Evolutionary conservation across 2,329 filamentous ascomycete species (phyloP).

Genomic region (Nigrograna mackinnonii): DNA sequence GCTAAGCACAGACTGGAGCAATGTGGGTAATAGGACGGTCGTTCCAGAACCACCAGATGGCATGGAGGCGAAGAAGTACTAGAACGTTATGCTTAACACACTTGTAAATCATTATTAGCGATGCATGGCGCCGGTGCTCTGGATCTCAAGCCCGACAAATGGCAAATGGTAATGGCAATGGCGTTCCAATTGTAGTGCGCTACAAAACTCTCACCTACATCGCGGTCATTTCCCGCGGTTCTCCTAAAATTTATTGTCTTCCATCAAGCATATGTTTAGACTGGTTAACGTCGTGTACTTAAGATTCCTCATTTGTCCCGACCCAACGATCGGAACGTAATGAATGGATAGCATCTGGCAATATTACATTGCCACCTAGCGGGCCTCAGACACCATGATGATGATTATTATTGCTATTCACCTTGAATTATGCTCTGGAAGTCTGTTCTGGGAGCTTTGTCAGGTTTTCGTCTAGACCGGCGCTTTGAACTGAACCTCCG

Average conservation of each 20-base stretch:
- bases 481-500: too few relatives aligned
- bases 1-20: conserved; percentile 88
- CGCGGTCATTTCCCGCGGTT: not conserved
- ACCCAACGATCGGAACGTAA: too few relatives aligned
- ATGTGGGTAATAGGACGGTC: conserved; percentile 74
- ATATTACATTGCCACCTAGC: too few relatives aligned
- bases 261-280: not conserved
- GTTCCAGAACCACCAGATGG: conserved; percentile 76
- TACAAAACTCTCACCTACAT: not conserved
- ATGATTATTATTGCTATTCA: too few relatives aligned
- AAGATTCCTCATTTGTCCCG: too few relatives aligned
- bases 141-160: too few relatives aligned
- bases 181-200: not conserved
- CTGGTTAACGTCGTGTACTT: too few relatives aligned
- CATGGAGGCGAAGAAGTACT: conserved; percentile 72
- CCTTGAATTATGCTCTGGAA: too few relatives aligned
- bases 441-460: too few relatives aligned
- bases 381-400: too few relatives aligned
- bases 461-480: too few relatives aligned
- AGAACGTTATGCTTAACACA: conserved; percentile 41
- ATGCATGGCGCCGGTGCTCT: conserved; percentile 10
- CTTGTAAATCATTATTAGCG: not conserved
- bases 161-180: not conserved
- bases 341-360: too few relatives aligned
- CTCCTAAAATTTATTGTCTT: not conserved